Evolutionary conservation across 768 basidiomycete genomes (phyloP).

Genomic region (Pleurotus sapidus): DNA sequence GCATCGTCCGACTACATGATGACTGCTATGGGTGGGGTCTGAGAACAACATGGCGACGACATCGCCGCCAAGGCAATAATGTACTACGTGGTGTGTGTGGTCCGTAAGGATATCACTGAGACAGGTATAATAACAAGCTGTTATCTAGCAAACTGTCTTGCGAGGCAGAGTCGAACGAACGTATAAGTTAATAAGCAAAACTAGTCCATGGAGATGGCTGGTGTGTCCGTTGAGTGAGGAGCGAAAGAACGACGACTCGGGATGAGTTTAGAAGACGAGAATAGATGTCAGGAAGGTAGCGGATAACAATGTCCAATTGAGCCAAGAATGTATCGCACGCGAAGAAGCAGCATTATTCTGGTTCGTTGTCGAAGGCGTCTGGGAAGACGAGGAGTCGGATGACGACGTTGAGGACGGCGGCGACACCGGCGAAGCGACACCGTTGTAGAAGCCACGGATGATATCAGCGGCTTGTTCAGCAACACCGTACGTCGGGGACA

Average conservation of each 20-base stretch:
- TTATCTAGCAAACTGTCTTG: neutral
- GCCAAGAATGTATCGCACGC: neutral
- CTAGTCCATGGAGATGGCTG: neutral
- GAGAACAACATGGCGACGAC: neutral
- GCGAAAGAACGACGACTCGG: neutral
- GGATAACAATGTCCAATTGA: neutral
- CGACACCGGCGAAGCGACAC: conserved; percentile 3
- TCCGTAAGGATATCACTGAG: neutral
- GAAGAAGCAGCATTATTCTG: neutral
- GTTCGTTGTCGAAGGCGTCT: neutral
- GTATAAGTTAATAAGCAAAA: neutral
- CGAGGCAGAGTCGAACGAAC: neutral
- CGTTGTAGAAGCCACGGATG: conserved; percentile 21
- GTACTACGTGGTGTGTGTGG: neutral
- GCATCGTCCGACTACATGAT: neutral
- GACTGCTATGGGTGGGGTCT: neutral
- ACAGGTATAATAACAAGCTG: neutral
- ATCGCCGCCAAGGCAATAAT: neutral
- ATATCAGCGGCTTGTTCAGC: conserved; percentile 54
- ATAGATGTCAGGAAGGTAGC: neutral
- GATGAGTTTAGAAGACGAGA: neutral
- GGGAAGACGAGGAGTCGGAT: neutral
- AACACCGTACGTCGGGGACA: conserved; percentile 50
- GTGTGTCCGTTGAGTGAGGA: neutral
- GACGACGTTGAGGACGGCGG: neutral